Evolutionary conservation across 192 early-diverging fungal genomes (phyloP), one percentile per base, ranked within the genome.

Genomic region (Gigaspora rosea): DNA sequence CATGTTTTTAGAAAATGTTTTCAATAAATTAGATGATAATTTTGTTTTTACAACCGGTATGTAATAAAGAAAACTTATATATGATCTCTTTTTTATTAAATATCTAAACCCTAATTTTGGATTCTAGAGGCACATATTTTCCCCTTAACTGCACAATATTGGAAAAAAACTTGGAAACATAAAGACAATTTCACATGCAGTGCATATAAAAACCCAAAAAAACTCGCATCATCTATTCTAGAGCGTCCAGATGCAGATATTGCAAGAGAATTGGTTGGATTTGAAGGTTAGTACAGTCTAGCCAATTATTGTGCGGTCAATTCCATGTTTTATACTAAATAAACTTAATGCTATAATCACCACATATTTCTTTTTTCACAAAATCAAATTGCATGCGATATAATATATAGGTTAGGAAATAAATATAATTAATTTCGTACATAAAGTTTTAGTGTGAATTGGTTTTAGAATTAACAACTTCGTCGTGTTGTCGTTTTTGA

Each of bases 11-110:
- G 92, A 94, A 13, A 90, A 97, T 62, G 78, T 85, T 16, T 80
- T 96, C 22, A 95, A 96, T 76, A 52, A 52, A 27, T 18, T 88
- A 35, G 91, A 95, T 72, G 87, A 83, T 56, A 95, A 93, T 78
- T 91, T 89, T 80, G 94, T 98, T 13, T 96, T 97, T 80, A 95
- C 95, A 7, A 98, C 96, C 3, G 95, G 81, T 79, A 78, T 75
- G 66, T 41, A 71, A 57, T 58, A 41, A 72, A n/a, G 11, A 35
- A 36, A 32, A 16, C 3, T 46, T 1, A 47, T 66, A 36, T n/a
- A 20, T n/a, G 32, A 46, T 22, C 32, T 36, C 33, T 33, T 59
- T n/a, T 79, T 15, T 61, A n/a, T 5, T 56, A 5, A 15, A 18
- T n/a, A 56, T 56, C 9, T 18, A 18, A 18, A 56, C 52, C 4